These are phyloP conservation scores for Schizosaccharomyces osmophilus DNA, from an alignment of 805 yeast genomes.

Conservation along the genomic window DNA sequence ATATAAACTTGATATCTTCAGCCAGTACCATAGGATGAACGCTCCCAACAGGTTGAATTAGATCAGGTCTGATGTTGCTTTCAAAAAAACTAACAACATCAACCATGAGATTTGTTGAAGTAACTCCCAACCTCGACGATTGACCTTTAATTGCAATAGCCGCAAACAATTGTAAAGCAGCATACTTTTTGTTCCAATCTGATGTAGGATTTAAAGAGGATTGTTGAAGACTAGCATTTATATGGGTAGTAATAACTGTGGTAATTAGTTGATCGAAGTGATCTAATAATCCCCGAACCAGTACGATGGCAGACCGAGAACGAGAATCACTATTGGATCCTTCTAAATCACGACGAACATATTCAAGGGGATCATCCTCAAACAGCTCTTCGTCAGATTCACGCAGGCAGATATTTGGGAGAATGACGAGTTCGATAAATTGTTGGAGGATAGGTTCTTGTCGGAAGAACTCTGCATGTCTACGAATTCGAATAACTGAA, in stretches of 20 bases:
- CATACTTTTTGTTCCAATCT: conserved; percentile 70
- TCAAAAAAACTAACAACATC: conserved; percentile 75
- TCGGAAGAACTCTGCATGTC: conserved; percentile 35
- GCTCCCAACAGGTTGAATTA: conserved; percentile 20
- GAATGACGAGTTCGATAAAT: conserved; percentile 55
- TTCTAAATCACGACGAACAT: conserved; percentile 75
- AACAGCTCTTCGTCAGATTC: conserved; percentile 76
- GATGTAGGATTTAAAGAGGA: conserved; percentile 20
- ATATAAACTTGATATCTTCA: conserved; percentile 79
- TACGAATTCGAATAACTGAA: conserved; percentile 47
- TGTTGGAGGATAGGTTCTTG: conserved; percentile 39
- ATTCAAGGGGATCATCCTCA: conserved; percentile 93
- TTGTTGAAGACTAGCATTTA: conserved; percentile 35
- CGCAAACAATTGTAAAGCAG: conserved; percentile 64
- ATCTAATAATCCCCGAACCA: conserved; percentile 62
- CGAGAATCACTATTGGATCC: conserved; percentile 87
- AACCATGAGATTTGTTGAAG: conserved; percentile 59
- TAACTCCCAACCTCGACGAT: conserved; percentile 64
- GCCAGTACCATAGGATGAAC: conserved; percentile 61
- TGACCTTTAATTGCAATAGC: conserved; percentile 81
- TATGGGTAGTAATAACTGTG: conserved; percentile 44
- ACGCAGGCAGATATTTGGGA: conserved; percentile 72
- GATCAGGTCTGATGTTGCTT: conserved; percentile 58
- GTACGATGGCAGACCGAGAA: conserved; percentile 79
- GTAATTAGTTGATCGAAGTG: conserved; percentile 56